Conservation (phyloP, 2,329 filamentous ascomycete species). For the Colletotrichum sp. region DNA sequence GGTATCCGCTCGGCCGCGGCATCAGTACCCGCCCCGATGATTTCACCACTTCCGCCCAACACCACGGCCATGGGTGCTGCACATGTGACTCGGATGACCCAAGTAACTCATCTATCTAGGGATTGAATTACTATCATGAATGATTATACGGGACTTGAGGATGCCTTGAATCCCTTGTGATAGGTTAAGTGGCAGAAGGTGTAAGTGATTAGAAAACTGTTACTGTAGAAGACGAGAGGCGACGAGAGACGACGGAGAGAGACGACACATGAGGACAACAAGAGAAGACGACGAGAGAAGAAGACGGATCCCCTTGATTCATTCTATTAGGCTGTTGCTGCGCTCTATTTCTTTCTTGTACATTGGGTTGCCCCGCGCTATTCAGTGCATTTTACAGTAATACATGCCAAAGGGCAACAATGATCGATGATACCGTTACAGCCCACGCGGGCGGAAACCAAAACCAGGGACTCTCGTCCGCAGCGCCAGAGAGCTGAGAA, state of each 20-base stretch:
- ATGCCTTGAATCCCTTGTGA: not conserved
- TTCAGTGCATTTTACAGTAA: not conserved
- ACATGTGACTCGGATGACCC: not conserved
- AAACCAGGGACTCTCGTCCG: slow-evolving; percentile 51
- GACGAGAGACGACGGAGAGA: no score
- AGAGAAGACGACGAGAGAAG: no score
- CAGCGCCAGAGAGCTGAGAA: slow-evolving; percentile 79
- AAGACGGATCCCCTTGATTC: not conserved
- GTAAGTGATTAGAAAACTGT: not conserved
- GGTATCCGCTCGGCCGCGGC: slow-evolving; percentile 18
- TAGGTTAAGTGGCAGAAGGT: not conserved
- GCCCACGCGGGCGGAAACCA: slow-evolving; percentile 43
- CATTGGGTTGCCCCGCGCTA: not conserved
- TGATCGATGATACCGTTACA: not conserved
- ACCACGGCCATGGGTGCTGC: not conserved
- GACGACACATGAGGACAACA: not conserved
- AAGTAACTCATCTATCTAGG: not conserved
- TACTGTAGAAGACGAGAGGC: not conserved
- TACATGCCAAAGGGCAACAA: not conserved
- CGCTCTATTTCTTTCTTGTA: not conserved
- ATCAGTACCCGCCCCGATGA: slow-evolving; percentile 12
- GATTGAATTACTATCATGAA: not conserved
- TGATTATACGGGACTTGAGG: not conserved
- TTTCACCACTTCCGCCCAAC: not conserved
- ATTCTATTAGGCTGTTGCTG: not conserved